Conservation (phyloP, 2,329 filamentous ascomycete species). For the Cordyceps pruinosa region DNA sequence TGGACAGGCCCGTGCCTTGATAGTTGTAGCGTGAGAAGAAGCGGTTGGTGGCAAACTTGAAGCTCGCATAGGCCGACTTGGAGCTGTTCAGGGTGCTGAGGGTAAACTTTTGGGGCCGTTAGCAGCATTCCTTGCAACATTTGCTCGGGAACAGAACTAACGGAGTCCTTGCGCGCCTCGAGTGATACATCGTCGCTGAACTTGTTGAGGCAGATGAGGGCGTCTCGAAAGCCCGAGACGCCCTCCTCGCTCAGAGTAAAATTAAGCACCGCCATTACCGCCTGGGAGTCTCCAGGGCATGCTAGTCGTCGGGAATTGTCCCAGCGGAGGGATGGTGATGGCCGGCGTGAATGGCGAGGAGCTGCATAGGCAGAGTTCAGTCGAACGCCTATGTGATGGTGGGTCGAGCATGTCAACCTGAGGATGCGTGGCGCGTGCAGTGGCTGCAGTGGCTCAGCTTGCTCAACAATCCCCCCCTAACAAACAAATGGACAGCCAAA, state of each 20-base stretch:
- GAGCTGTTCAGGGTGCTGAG: conserved; percentile 73
- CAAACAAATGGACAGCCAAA: too few relatives aligned
- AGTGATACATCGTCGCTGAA: conserved; percentile 75
- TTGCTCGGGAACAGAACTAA: conserved; percentile 24
- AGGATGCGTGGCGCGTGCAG: background rate
- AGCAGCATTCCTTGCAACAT: background rate
- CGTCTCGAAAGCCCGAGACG: conserved; percentile 63
- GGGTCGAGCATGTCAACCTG: background rate
- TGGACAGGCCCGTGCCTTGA: conserved; percentile 43
- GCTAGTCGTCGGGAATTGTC: background rate
- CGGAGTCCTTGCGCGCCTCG: conserved; percentile 63
- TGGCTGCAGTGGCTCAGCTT: background rate
- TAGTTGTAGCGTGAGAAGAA: conserved; percentile 72
- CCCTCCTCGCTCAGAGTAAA: conserved; percentile 71
- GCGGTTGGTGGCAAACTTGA: conserved; percentile 56
- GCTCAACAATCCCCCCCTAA: background rate
- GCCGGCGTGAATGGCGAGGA: background rate
- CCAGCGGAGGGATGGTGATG: background rate
- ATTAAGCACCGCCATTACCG: conserved; percentile 53
- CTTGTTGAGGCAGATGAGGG: conserved; percentile 66
- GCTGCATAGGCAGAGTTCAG: background rate
- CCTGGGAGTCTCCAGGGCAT: too few relatives aligned
- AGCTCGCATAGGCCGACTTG: conserved; percentile 71
- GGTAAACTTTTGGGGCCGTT: conserved; percentile 46
- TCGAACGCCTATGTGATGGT: background rate